Base-by-base conservation (phyloP, 805 yeast genomes). In the Saccharomycopsis sp. region DNA sequence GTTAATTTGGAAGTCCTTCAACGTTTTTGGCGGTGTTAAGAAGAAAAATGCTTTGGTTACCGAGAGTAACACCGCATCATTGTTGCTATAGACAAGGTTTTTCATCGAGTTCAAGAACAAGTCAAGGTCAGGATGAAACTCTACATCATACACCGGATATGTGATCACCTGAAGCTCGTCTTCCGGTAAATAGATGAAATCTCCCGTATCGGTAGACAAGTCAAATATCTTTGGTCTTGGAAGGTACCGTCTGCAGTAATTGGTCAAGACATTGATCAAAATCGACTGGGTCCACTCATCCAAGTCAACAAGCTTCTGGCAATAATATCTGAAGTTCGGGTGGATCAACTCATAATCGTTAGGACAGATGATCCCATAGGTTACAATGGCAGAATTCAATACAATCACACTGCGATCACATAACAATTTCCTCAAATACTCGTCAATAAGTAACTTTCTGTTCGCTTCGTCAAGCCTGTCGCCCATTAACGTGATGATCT, bases 211-310 rank as follows among this genome's bases (percentile, higher is more conserved):
- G 0, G 71, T 58, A 0, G 75, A 73, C 19, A 70, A 68, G 24
- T 72, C 71, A 29, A 68, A 63, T 12, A 80, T 64, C 42, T 70
- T 72, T 1, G 94, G 88, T 54, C 77, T 73, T 2, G 83, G 79
- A 42, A 91, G 67, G 67, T 77, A 91, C 5, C 70, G 64, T 56
- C 91, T 78, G 38, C 83, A 75, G 69, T 94, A 94, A 55, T 82
- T 81, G 0, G 85, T 79, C 54, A 92, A 73, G 2, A 88, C 64
- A 53, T 87, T 88, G 20, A 89, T 72, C 15, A 84, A 69, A 9
- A 74, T 67, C 0, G 78, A 69, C 66, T 87, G 91, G 7, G 89
- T 72, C 87, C 91, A 89, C 56, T 85, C 86, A 59, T 91, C 96
- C 57, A 93, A 75, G 1, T 78, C 75, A 0, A 66, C 63, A 25